Evolutionary conservation across 768 basidiomycete genomes (phyloP), one percentile per base, ranked within the genome.

Genomic region (Suillus luteus): DNA sequence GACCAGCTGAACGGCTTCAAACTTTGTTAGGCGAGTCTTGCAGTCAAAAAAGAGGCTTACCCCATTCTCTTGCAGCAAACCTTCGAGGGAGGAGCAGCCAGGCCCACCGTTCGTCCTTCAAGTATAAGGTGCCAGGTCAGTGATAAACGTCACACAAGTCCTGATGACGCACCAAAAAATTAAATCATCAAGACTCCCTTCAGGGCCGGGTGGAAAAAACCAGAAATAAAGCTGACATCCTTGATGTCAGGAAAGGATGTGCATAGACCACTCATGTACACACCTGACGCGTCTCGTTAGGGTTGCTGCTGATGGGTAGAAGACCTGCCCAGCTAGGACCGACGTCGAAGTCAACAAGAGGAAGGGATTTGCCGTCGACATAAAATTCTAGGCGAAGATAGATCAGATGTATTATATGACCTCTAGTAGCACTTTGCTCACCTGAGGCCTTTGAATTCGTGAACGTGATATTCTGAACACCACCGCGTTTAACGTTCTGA

Each of bases 101-200:
- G 90, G 91, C 0, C 91, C 90, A n/a, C 90, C 90, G 66, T 90
- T 91, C 4, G 86, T 89, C 90, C 89, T 90, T 55, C 1, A 27
- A 14, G 35, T n/a, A 55, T 11, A 22, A 37, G 12, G 4, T 2
- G 12, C 8, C 54, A 69, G 27, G 59, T 61, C 12, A 24, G 19
- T 31, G 7, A 8, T 19, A 5, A 40, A 33, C 40, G 31, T 15
- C 37, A 14, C 3, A 41, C 17, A 6, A 11, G 0, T 10, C n/a
- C 54, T 55, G 7, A 37, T 38, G 5, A 55, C 63, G 58, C 68
- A 88, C 90, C 90, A 92, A 73, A 91, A 89, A 37, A 92, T 87
- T 49, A 92, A 69, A 70, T 92, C 89, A 68, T 92, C 89, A 5
- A 83, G 70, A 67, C 86, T 89, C 22, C 90, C 90, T 67, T 85